Percentiles rank a stretch among this genome's conserved stretches.
Evolutionary conservation across 768 basidiomycete species (phyloP).

Genomic region (Termitomyces sp.): DNA sequence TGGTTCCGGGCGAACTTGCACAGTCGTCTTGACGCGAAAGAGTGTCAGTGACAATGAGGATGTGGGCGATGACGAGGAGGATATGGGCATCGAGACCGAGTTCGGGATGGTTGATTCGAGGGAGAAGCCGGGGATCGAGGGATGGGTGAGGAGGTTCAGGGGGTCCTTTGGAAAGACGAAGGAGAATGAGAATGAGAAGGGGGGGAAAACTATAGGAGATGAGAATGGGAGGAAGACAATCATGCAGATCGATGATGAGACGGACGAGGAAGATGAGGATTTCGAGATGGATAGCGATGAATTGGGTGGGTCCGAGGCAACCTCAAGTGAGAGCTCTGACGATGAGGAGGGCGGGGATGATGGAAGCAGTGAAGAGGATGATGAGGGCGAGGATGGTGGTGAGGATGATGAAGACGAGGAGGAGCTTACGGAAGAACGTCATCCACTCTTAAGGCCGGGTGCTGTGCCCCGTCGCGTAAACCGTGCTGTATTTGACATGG

Average conservation of each 20-base stretch:
- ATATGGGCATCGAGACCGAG: constrained; percentile 53
- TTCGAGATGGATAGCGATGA: constrained; percentile 35
- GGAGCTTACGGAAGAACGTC: constrained; percentile 48
- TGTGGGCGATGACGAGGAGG: constrained; percentile 27
- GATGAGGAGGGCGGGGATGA: constrained; percentile 7
- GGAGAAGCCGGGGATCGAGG: constrained; percentile 59
- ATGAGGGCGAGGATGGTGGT: constrained; percentile 18
- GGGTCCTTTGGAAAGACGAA: constrained; percentile 48
- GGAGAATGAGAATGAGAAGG: neutral
- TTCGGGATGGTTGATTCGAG: constrained; percentile 69
- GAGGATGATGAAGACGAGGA: constrained; percentile 29
- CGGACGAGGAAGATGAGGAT: constrained; percentile 43
- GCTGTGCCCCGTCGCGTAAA: constrained; percentile 62
- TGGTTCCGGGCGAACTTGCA: constrained; percentile 64
- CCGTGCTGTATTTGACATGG: constrained; percentile 61
- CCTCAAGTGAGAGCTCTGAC: constrained; percentile 25
- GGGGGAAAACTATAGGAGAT: constrained; percentile 6
- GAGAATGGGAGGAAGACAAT: constrained; percentile 22
- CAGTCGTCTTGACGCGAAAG: constrained; percentile 48
- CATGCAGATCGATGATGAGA: constrained; percentile 31
- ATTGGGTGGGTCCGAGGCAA: constrained; percentile 24
- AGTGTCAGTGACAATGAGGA: constrained; percentile 12
- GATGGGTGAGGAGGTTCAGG: constrained; percentile 59
- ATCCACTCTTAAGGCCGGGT: constrained; percentile 61
- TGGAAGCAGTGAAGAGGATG: neutral